Evolutionary conservation across 2,329 filamentous ascomycete genomes (phyloP), one percentile per base, ranked within the genome.

Genomic region (Microdochium bolleyi): DNA sequence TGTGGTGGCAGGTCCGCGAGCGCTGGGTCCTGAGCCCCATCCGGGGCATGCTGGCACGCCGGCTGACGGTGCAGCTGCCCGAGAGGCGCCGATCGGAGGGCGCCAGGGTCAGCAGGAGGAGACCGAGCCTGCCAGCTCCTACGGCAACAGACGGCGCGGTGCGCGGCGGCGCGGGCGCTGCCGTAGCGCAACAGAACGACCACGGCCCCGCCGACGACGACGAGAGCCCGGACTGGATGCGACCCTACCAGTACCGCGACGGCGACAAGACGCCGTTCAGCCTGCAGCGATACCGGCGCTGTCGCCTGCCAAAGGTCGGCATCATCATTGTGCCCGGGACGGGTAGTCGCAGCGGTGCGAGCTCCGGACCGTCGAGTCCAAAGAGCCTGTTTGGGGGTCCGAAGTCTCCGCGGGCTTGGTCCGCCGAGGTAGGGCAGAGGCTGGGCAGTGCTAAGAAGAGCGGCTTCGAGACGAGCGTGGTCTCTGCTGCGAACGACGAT

Each of bases 1-100:
- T 46, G 19, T 63, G 61, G 61, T 57, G 56, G 53, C 53, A 61
- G 48, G 60, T 62, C 8, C 60, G 60, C 50, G 60, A 63, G 54
- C 55, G 55, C 48, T 62, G 60, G 58, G 54, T 51, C 5, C 50
- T 62, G 2, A 54, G 56, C 37, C 54, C 58, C 13, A 50, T 63
- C 1, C 51, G 56, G 21, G 58, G 58, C 13, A 51, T 57, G 30
- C 52, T 62, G 3, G 59, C 57, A 10, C 53, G 55, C 2, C 32
- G 54, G 4, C 53, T 60, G 9, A 54, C 52, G 10, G 32, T 62
- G 19, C 53, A 59, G 49, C 52, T 63, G 30, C 61, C 60, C 1
- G 55, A 56, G 48, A 46, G 41, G 21, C 41, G 41, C 41, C 16
- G 41, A 13, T 19, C 4, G 19, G n/a, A 16, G n/a, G 34, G 34